A percentile compares a stretch with the other conserved stretches of the same genome.
Conservation (phyloP, 441 rosid genomes). For the Adansonia rubrostipa region DNA sequence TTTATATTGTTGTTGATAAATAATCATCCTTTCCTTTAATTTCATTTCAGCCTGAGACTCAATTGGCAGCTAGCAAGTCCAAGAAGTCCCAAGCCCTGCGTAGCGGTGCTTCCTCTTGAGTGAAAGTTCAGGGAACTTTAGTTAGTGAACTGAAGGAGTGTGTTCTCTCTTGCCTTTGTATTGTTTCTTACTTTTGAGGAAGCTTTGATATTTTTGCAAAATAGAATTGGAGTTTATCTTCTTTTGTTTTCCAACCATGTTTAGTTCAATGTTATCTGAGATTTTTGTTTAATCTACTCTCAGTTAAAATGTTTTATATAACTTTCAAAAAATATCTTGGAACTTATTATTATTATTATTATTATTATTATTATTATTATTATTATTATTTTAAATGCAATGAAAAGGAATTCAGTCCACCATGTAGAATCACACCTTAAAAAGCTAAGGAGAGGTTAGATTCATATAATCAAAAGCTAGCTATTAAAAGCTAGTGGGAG, state of each 20-base stretch:
- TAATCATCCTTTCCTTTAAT: background rate
- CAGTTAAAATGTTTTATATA: background rate
- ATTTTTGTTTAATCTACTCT: constrained; percentile 24
- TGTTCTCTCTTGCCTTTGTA: background rate
- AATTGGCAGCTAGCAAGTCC: constrained; percentile 60
- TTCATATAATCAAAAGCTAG: too few relatives aligned
- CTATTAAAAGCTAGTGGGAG: too few relatives aligned
- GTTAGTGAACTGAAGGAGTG: background rate
- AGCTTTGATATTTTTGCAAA: constrained; percentile 27
- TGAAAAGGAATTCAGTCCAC: too few relatives aligned
- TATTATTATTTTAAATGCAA: too few relatives aligned
- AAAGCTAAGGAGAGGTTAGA: too few relatives aligned
- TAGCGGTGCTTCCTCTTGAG: constrained; percentile 41
- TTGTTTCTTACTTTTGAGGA: background rate
- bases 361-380: too few relatives aligned
- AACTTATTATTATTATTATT: too few relatives aligned
- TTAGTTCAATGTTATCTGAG: constrained; percentile 27
- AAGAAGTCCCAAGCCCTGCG: background rate
- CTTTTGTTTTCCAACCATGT: background rate
- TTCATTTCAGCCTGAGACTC: constrained; percentile 62
- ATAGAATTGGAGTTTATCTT: constrained; percentile 25
- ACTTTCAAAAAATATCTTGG: too few relatives aligned
- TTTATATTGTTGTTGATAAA: background rate
- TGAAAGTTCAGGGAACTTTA: background rate
- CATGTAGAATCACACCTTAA: too few relatives aligned